phyloP scores from a whole-genome alignment of 352 stramenopile species.

The Stramenopiles sp. region DNA sequence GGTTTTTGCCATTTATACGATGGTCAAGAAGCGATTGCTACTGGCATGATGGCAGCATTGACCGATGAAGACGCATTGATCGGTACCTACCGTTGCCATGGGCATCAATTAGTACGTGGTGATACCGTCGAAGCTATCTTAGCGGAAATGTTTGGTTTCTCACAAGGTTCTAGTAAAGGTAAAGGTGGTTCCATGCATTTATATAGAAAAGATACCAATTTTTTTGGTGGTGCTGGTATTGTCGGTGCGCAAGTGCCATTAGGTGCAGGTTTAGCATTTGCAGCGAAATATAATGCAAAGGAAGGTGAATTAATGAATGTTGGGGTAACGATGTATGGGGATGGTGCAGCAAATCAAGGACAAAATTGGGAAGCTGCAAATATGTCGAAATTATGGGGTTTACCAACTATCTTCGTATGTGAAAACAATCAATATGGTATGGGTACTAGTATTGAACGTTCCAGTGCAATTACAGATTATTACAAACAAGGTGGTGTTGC shows the following conservation, averaged over 20 bases:
- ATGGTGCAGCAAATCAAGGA: slow-evolving; percentile 97
- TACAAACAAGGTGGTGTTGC: slow-evolving; percentile 98
- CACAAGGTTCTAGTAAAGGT: slow-evolving; percentile 58
- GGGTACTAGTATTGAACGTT: slow-evolving; percentile 91
- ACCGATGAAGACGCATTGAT: slow-evolving; percentile 89
- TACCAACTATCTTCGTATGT: slow-evolving; percentile 98
- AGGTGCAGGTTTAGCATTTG: slow-evolving; percentile 89
- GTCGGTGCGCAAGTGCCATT: slow-evolving; percentile 95
- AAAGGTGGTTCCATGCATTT: slow-evolving; percentile 99
- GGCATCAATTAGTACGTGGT: slow-evolving; percentile 78
- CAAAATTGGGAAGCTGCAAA: slow-evolving; percentile 92
- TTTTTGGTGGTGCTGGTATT: slow-evolving; percentile 93
- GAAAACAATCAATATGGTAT: slow-evolving; percentile 99
- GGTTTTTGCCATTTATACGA: slow-evolving; percentile 99
- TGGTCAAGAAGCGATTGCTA: slow-evolving; percentile 95
- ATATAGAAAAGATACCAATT: slow-evolving; percentile 94
- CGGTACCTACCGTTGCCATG: slow-evolving; percentile 98
- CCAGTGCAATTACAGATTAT: slow-evolving; percentile 90
- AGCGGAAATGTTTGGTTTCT: slow-evolving; percentile 85
- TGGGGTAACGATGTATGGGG: slow-evolving; percentile 87
- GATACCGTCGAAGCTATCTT: slow-evolving; percentile 73
- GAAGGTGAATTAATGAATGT: slow-evolving; percentile 50
- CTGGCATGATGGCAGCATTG: slow-evolving; percentile 84
- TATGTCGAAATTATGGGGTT: slow-evolving; percentile 92
- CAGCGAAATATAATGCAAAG: slow-evolving; percentile 93